Evolutionary conservation across 352 stramenopile genomes (phyloP), one percentile per base, ranked within the genome.

Genomic region (Blastocystis sp.): DNA sequence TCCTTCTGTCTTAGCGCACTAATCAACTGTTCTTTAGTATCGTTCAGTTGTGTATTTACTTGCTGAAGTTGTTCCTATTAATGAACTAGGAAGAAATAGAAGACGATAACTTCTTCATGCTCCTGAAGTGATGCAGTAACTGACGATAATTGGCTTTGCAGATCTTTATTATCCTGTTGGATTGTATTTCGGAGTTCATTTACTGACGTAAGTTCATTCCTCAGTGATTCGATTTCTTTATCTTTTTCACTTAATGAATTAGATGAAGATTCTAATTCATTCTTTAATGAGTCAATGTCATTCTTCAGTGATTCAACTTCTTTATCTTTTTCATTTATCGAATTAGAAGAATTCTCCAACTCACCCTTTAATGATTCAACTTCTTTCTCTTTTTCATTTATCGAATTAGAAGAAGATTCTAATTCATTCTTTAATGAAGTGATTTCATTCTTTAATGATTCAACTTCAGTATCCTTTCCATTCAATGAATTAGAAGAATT

Each of bases 1-100:
- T 84, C 73, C 53, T 84, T 84, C 20, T 84, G 43, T 3, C 34
- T 50, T 18, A 84, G 54, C 29, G 73, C 73, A 47, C 26, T n/a
- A 5, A 68, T 47, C 5, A 69, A 13, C 39, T 84, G 73, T 43
- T 84, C 50, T 6, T 68, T 66, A 26, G 45, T 26, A 3, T 63
- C 20, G 2, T 37, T n/a, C 23, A 84, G 20, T 39, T 64, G 20
- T 18, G 53, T 29, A 41, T 53, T 68, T 18, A 55, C 53, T 1
- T 11, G 1, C 6, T 29, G 37, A 20, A 84, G 23, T n/a, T 66
- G 20, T 15, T 15, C 50, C 73, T 84, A 84, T 11, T 0, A 37
- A 3, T 84, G 47, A 84, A 20, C 20, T 6, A 11, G 45, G 68
- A 20, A 56, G 50, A 41, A 18, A 23, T 34, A 55, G 15, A n/a